Base-by-base conservation (phyloP, 257 asterid species). In the Mentha longifolia region DNA sequence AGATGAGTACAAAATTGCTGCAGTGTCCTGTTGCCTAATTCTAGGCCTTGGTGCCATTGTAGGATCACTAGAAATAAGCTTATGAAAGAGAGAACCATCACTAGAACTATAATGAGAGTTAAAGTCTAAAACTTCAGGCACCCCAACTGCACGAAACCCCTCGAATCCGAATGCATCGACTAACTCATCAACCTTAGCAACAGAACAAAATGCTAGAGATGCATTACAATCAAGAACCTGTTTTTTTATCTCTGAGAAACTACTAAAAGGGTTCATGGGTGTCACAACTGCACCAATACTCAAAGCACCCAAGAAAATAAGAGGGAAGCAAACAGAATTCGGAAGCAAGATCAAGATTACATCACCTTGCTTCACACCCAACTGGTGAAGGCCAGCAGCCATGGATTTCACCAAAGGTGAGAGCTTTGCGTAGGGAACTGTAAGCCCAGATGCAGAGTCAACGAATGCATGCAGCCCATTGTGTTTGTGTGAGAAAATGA, bases 1-100 rank as follows among this genome's bases (percentile, higher is more conserved):
- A 11, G 97, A 89, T 11, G 97, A 91, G 65, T 84, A 91, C 78
- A 92, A 54, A 65, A 92, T 85, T 12, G 90, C 96, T 0, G 97
- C 96, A 6, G 80, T 73, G 71, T 92, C 95, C 46, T 84, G 76
- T 55, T 85, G 95, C 56, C 25, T 76, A 39, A 92, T 86, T 64
- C 62, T 79, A 64, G 87, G 84, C 76, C 79, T 80, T 0, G 90
- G 92, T 25, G 86, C 96, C 86, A 74, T 57, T 30, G 49, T 37
- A 14, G 92, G 86, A 80, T 89, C 86, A 76, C 86, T 80, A 0
- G 83, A 68, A 78, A 92, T 56, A n/a, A 89, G 73, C 61, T 80
- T 77, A 71, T 45, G 55, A 54, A 89, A 82, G 39, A 42, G 62
- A 60, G 87, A 81, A 37, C 59, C 54, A 76, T 68, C 66, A 70